A percentile compares a stretch with the other conserved stretches of the same genome.
Evolutionary conservation across 148 eudicot genomes (phyloP).

Genomic region (Rhododendron mucronatum): DNA sequence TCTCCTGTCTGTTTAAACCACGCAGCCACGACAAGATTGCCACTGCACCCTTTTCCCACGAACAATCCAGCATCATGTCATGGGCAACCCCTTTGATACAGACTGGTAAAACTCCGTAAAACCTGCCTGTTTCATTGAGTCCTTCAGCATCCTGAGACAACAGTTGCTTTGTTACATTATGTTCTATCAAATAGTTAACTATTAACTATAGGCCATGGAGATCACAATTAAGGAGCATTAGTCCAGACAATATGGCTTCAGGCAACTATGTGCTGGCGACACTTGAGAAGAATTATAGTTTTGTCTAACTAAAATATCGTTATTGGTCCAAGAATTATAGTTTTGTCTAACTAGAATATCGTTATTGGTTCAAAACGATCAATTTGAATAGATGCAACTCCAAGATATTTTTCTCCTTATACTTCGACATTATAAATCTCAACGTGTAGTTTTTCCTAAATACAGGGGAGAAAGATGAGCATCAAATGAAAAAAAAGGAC

Average conservation of each 20-base stretch:
- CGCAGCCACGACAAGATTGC: slow-evolving; percentile 57
- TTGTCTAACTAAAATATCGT: not conserved
- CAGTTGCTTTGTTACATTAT: not conserved
- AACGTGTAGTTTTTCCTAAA: not conserved
- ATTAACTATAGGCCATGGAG: not conserved
- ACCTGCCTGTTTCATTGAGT: slow-evolving; percentile 70
- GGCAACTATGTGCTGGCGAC: not conserved
- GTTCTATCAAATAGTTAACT: not conserved
- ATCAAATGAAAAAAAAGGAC: not conserved
- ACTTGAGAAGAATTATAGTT: not conserved
- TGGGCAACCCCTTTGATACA: slow-evolving; percentile 75
- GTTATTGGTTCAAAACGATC: not conserved
- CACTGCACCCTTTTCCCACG: slow-evolving; percentile 77
- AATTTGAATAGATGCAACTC: not conserved
- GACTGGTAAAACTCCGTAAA: slow-evolving; percentile 70
- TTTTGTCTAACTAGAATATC: not conserved
- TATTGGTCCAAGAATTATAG: not conserved
- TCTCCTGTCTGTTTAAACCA: slow-evolving; percentile 11
- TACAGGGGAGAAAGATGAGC: not conserved
- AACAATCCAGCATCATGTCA: slow-evolving; percentile 89
- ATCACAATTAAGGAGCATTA: not conserved
- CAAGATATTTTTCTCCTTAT: not conserved
- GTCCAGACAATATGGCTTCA: not conserved
- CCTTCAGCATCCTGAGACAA: slow-evolving; percentile 67
- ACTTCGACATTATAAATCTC: not conserved